Percentiles rank a stretch among this genome's conserved stretches.
These are phyloP conservation scores for Clarkia xantiana DNA, from an alignment of 345 rosid genomes.

Conservation along the genomic window DNA sequence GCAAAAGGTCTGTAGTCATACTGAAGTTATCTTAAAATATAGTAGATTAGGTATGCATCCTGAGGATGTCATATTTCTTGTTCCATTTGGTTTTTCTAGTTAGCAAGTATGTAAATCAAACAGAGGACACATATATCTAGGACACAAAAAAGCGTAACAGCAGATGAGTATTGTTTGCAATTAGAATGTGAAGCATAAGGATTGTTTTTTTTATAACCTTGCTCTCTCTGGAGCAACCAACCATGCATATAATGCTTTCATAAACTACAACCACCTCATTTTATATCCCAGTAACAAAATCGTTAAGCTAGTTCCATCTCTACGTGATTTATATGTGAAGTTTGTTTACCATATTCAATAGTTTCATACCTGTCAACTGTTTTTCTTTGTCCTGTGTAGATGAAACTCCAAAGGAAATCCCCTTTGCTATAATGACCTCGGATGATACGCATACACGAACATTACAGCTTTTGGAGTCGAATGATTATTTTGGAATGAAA, in stretches of 20 bases:
- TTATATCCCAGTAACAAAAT: too few relatives aligned
- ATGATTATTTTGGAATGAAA: constrained; percentile 85
- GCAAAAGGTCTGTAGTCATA: constrained; percentile 38
- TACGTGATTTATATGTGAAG: not conserved
- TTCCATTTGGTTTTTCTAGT: not conserved
- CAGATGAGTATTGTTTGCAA: too few relatives aligned
- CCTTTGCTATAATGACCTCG: constrained; percentile 88
- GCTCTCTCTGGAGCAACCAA: too few relatives aligned
- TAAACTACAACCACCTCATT: too few relatives aligned
- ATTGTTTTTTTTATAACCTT: too few relatives aligned
- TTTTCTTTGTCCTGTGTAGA: constrained; percentile 22
- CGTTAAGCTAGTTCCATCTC: not conserved
- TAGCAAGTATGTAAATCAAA: too few relatives aligned
- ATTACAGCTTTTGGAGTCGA: constrained; percentile 45
- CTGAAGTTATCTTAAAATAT: not conserved
- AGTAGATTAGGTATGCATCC: not conserved
- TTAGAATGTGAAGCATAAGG: not conserved
- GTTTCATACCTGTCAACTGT: constrained; percentile 5
- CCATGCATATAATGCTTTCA: too few relatives aligned
- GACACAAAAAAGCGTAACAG: too few relatives aligned
- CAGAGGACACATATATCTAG: too few relatives aligned
- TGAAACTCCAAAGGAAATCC: constrained; percentile 42
- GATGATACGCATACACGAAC: constrained; percentile 89
- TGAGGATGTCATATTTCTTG: not conserved
- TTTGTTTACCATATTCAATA: not conserved